Percentiles rank a stretch among this genome's conserved stretches.
Evolutionary conservation across 495 filamentous ascomycete genomes (phyloP).

Genomic region (Stereocaulon alpinum): DNA sequence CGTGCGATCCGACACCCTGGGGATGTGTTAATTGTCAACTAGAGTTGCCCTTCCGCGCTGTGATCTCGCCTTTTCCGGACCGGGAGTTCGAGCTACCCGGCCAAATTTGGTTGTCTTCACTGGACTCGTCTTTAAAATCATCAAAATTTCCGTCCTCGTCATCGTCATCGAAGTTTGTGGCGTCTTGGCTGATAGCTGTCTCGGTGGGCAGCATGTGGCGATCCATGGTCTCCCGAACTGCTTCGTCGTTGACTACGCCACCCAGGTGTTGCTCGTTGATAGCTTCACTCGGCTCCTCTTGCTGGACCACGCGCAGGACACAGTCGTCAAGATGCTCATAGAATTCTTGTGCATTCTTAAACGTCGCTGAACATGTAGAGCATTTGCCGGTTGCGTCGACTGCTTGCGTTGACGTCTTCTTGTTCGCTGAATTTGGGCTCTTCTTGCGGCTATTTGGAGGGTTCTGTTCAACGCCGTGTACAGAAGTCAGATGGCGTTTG

Average conservation of each 20-base stretch:
- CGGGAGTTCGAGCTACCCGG: slow-evolving; percentile 23
- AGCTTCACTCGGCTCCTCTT: slow-evolving; percentile 89
- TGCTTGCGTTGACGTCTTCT: slow-evolving; percentile 49
- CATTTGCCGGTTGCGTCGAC: slow-evolving; percentile 83
- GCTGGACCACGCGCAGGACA: slow-evolving; percentile 92
- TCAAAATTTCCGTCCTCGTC: slow-evolving; percentile 57
- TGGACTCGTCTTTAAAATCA: slow-evolving; percentile 46
- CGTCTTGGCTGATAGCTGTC: slow-evolving; percentile 37
- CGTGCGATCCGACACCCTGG: slow-evolving; percentile 43
- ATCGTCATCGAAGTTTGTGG: slow-evolving; percentile 46
- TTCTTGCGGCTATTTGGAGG: slow-evolving; percentile 92
- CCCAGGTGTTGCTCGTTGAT: slow-evolving; percentile 82
- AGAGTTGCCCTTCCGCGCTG: slow-evolving; percentile 31
- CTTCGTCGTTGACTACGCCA: slow-evolving; percentile 72
- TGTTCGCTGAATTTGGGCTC: slow-evolving; percentile 38
- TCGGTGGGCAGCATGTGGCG: slow-evolving; percentile 61
- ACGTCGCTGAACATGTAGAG: slow-evolving; percentile 85
- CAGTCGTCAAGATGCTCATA: slow-evolving; percentile 99
- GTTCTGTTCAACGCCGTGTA: slow-evolving; percentile 91
- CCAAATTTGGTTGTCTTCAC: slow-evolving; percentile 48
- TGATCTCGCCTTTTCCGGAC: slow-evolving; percentile 41
- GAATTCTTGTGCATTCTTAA: slow-evolving; percentile 92
- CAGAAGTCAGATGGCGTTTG: slow-evolving; percentile 89
- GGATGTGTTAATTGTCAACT: slow-evolving; percentile 51
- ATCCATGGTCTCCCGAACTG: slow-evolving; percentile 74